Evolutionary conservation across 768 basidiomycete species (phyloP), one percentile per base, ranked within the genome.

Genomic region (Amanita pallidorosea): DNA sequence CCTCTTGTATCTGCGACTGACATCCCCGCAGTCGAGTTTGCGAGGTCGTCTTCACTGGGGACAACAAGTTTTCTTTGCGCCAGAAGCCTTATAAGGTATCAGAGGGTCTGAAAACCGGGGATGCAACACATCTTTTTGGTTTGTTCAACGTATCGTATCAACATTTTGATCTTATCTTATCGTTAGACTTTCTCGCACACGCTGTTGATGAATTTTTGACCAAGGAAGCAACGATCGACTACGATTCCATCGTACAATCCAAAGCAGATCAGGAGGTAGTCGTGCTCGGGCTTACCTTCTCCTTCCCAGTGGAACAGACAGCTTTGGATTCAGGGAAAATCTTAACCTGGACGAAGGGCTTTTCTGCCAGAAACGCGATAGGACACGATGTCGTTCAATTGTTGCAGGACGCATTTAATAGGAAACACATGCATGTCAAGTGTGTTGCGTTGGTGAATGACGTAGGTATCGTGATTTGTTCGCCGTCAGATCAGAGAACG

Each of bases 11-110:
- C 12, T 13, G 15, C 36, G 13, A 7, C 35, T 49, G 31, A 41
- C 18, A 38, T 49, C 27, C 13, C 57, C 3, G 52, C 43, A 96
- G 92, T 54, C 94, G 93, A 47, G 93, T 96, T 43, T 97, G 94
- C 67, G 88, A 97, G 65, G 91, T 98, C 44, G 76, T 82, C 27
- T 74, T 99, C n/a, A 75, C 86, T 46, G 96, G 96, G 31, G 76
- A 96, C 67, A 80, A 89, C 58, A 83, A 88, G 15, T 98, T 98
- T 68, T 77, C 75, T 41, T 74, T 99, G 53, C 83, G 85, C 56
- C 94, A 97, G 68, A 88, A 97, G 62, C 98, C 98, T 65, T 99
- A 93, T 72, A 90, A 85, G 63, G 92, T 99, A 12, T 96, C 95
- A 2, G 90, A 96, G 27, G 70, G 81, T 9, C 76, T 98, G 51